Evolutionary conservation across 73 alveolate genomes (phyloP).

Genomic region (Symbiodinium natans): DNA sequence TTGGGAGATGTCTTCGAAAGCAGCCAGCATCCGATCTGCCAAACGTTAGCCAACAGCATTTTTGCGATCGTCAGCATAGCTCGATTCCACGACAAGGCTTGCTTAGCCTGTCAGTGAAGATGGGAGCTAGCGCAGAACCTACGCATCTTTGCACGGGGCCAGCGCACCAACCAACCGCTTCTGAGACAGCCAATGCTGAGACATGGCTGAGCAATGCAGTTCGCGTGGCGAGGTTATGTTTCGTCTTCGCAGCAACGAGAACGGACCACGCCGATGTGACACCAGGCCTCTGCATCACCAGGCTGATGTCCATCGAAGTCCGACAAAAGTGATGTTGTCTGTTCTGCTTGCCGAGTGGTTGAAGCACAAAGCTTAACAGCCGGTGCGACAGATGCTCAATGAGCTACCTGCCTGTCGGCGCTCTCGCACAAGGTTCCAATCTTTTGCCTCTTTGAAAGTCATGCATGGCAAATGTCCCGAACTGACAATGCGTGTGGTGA

Average conservation of each 20-base stretch:
- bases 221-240: neutral
- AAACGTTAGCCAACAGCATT: neutral
- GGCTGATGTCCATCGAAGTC: neutral
- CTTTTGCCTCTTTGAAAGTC: neutral
- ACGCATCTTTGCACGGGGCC: neutral
- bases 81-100: neutral
- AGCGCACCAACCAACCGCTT: neutral
- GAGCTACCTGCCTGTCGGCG: neutral
- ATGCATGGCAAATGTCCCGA: neutral
- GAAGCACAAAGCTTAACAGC: neutral
- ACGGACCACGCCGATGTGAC: neutral
- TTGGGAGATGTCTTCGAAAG: neutral
- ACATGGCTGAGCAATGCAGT: neutral
- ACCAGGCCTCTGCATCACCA: neutral
- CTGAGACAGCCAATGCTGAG: neutral
- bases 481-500: neutral
- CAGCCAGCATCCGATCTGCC: neutral
- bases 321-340: neutral
- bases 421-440: neutral
- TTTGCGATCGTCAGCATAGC: neutral
- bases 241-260: neutral
- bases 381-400: neutral
- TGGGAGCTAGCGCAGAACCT: neutral
- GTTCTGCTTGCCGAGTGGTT: neutral
- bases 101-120: neutral